These are phyloP conservation scores for Blastomyces percursus DNA, from an alignment of 2,329 filamentous ascomycete genomes.

Conservation along the genomic window DNA sequence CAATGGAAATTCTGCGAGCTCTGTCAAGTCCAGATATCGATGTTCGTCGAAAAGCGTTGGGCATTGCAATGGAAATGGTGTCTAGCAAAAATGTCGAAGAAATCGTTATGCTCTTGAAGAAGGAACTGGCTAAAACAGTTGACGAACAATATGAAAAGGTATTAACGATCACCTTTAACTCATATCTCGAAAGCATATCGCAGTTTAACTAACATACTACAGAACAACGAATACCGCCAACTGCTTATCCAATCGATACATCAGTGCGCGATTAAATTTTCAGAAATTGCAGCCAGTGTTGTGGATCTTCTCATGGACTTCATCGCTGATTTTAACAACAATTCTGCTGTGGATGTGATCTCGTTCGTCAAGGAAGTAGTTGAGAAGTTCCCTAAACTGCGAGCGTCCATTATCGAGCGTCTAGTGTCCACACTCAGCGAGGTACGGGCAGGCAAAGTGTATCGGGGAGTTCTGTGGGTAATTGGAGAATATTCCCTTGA, in stretches of 20 bases:
- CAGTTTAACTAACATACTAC: slow-evolving; percentile 1
- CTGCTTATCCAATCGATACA: slow-evolving; percentile 95
- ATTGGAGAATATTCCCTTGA: slow-evolving; percentile 94
- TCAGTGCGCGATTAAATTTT: slow-evolving; percentile 98
- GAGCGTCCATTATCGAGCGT: slow-evolving; percentile 75
- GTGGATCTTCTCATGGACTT: slow-evolving; percentile 98
- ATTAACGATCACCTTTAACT: slow-evolving; percentile 10
- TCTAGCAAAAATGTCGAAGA: slow-evolving; percentile 98
- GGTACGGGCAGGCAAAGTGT: slow-evolving; percentile 93
- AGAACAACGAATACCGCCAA: slow-evolving; percentile 86
- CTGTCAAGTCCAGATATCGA: slow-evolving; percentile 93
- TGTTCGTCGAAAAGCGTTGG: slow-evolving; percentile 81
- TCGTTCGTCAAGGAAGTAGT: slow-evolving; percentile 98
- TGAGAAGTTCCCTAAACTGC: slow-evolving; percentile 88
- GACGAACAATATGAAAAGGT: slow-evolving; percentile 96
- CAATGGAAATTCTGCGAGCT: slow-evolving; percentile 94
- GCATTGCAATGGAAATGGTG: slow-evolving; percentile 91
- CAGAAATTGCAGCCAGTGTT: slow-evolving; percentile 91
- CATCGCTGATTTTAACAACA: slow-evolving; percentile 95
- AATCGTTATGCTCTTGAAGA: slow-evolving; percentile 90
- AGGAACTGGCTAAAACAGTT: slow-evolving; percentile 93
- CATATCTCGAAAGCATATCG: background rate
- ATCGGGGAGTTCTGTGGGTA: slow-evolving; percentile 93
- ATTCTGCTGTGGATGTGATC: slow-evolving; percentile 93
- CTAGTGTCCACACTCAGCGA: slow-evolving; percentile 84